These are phyloP conservation scores for Arthroderma sp. DNA, from an alignment of 2,329 filamentous ascomycete species.

Conservation along the genomic window DNA sequence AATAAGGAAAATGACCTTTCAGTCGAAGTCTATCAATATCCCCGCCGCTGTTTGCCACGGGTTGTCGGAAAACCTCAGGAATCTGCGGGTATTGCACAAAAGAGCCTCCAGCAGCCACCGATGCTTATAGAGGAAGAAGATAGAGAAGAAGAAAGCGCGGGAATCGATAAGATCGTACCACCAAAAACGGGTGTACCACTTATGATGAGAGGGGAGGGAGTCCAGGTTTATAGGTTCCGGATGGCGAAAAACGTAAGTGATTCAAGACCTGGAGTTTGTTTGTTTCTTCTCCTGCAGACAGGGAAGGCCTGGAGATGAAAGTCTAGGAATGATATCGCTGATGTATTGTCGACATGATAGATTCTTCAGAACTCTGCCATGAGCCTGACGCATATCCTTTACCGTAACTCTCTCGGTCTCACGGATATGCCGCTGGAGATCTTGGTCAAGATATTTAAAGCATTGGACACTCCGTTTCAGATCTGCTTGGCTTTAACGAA, in stretches of 20 bases:
- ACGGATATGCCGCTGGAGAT: slow-evolving; percentile 3
- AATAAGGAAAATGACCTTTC: background rate
- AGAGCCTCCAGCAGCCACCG: background rate
- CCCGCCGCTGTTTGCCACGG: background rate
- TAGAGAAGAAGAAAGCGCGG: background rate
- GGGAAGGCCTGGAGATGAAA: no score
- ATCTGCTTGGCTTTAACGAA: slow-evolving; percentile 7
- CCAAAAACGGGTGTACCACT: background rate
- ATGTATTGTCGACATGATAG: background rate
- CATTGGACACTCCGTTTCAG: slow-evolving; percentile 4
- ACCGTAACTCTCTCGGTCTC: background rate
- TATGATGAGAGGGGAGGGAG: background rate
- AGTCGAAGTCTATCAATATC: background rate
- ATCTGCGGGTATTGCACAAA: background rate
- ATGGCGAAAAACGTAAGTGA: background rate
- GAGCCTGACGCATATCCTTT: background rate
- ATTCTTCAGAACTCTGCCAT: background rate
- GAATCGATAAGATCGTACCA: background rate
- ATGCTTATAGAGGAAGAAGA: background rate
- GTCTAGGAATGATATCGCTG: background rate
- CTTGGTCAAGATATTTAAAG: slow-evolving; percentile 6
- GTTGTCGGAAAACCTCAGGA: background rate
- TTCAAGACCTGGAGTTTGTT: background rate
- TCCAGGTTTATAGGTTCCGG: background rate
- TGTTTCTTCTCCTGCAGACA: background rate